Evolutionary conservation across 352 stramenopile species (phyloP).

Genomic region (Thraustochytrium striatum): DNA sequence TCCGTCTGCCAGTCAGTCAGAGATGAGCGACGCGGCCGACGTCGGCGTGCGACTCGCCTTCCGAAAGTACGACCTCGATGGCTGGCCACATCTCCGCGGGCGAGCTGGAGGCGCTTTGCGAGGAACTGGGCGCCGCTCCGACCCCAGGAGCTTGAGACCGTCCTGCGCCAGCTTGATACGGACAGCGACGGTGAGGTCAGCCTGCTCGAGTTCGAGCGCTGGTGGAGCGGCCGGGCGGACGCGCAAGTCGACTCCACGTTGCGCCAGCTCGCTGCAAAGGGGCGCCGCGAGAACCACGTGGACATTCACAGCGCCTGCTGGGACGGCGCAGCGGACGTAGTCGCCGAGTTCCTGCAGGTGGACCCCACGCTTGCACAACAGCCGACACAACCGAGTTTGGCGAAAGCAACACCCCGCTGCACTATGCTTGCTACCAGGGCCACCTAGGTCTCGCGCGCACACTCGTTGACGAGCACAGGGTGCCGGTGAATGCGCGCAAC

Average conservation of each 20-base stretch:
- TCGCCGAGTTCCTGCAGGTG: slow-evolving; percentile 45
- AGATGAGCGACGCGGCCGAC: too few species aligned
- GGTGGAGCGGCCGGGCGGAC: slow-evolving; percentile 49
- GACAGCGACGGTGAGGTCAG: slow-evolving; percentile 48
- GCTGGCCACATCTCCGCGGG: slow-evolving; percentile 44
- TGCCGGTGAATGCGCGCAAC: slow-evolving; percentile 41
- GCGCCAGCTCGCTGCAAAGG: slow-evolving; percentile 1
- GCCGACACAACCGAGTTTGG: slow-evolving; percentile 52
- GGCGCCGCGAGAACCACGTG: slow-evolving; percentile 27
- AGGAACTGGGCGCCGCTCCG: slow-evolving; percentile 51
- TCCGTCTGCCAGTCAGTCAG: too few species aligned
- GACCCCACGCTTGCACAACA: slow-evolving; percentile 35
- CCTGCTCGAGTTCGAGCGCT: slow-evolving; percentile 47
- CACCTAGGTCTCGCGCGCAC: slow-evolving; percentile 45
- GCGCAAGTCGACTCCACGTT: not conserved
- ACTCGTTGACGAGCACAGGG: not conserved
- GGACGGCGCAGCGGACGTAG: slow-evolving; percentile 47
- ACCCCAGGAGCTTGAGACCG: slow-evolving; percentile 44
- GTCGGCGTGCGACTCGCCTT: slow-evolving; percentile 36
- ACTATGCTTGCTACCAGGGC: slow-evolving; percentile 55
- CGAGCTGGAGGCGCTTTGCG: slow-evolving; percentile 50
- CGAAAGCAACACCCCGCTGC: slow-evolving; percentile 47
- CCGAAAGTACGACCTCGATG: slow-evolving; percentile 43
- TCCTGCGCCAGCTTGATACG: slow-evolving; percentile 47
- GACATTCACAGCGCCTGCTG: slow-evolving; percentile 54